These are phyloP conservation scores for Cystobasidium ongulense DNA, from an alignment of 768 basidiomycete species.

Conservation along the genomic window DNA sequence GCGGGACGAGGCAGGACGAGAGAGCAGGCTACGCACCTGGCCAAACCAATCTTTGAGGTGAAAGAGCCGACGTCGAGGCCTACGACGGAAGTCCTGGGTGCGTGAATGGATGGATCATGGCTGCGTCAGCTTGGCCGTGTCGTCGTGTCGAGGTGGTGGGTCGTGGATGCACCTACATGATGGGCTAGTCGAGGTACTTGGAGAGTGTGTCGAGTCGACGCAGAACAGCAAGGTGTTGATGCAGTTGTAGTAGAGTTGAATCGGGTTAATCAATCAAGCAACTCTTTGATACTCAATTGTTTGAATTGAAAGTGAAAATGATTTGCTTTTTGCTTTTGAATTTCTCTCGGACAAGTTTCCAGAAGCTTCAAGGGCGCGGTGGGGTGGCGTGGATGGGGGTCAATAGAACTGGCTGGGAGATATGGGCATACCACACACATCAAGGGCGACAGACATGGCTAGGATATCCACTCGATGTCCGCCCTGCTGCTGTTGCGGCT, in stretches of 20 bases:
- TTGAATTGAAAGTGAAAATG: too few relatives aligned
- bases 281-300: too few relatives aligned
- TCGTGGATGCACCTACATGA: background rate
- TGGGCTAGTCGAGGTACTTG: background rate
- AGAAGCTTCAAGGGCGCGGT: background rate
- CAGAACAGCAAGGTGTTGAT: too few relatives aligned
- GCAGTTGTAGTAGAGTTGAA: too few relatives aligned
- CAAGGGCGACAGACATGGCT: background rate
- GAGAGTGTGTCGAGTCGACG: background rate
- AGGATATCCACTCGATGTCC: background rate
- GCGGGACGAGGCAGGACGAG: too few relatives aligned
- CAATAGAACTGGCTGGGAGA: background rate
- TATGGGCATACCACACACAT: background rate
- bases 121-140: background rate
- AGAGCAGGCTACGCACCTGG: conserved; percentile 18
- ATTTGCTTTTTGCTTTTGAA: background rate
- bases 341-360: background rate
- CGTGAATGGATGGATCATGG: background rate
- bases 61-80: conserved; percentile 35
- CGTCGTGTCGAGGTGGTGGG: background rate
- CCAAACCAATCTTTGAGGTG: conserved; percentile 13
- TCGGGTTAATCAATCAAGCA: too few relatives aligned
- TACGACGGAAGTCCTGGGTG: conserved; percentile 26
- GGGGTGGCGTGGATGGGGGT: too few relatives aligned
- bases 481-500: background rate